phyloP scores from a whole-genome alignment of 306 rosid genomes.

The Oemleria cerasiformis region DNA sequence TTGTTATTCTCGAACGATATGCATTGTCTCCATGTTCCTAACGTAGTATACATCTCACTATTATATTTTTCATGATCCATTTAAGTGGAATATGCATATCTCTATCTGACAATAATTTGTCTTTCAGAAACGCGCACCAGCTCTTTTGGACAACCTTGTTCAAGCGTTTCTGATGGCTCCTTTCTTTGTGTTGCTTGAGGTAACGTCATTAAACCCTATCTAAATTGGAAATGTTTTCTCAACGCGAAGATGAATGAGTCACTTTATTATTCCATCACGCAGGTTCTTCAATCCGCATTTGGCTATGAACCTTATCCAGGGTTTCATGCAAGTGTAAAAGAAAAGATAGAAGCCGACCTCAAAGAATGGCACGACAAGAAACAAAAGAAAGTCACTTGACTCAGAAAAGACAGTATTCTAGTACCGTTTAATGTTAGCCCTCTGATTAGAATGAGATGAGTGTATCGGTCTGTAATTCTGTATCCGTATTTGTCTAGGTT shows the following conservation, averaged over 20 bases:
- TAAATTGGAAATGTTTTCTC: not conserved
- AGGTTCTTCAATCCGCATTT: slow-evolving; percentile 51
- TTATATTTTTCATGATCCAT: not conserved
- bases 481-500: not conserved
- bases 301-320: slow-evolving; percentile 89
- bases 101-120: not conserved
- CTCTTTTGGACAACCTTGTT: slow-evolving; percentile 74
- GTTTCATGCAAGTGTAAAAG: slow-evolving; percentile 52
- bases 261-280: slow-evolving; percentile 16
- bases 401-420: not conserved
- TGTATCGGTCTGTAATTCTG: not conserved
- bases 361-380: slow-evolving; percentile 65
- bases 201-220: slow-evolving; percentile 21
- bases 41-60: not conserved
- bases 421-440: not conserved
- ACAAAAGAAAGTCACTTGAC: slow-evolving; percentile 50
- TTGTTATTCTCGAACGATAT: slow-evolving; percentile 11
- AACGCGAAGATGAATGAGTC: not conserved
- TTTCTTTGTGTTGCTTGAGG: slow-evolving; percentile 79
- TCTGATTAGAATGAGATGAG: slow-evolving; percentile 12
- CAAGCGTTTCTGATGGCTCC: slow-evolving; percentile 94
- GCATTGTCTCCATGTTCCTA: slow-evolving; percentile 1
- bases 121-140: slow-evolving; percentile 83
- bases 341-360: slow-evolving; percentile 51
- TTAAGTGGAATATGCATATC: not conserved